Percentiles rank a stretch among this genome's conserved stretches.
Evolutionary conservation across 768 basidiomycete species (phyloP).

Genomic region (Grammothele lineata): DNA sequence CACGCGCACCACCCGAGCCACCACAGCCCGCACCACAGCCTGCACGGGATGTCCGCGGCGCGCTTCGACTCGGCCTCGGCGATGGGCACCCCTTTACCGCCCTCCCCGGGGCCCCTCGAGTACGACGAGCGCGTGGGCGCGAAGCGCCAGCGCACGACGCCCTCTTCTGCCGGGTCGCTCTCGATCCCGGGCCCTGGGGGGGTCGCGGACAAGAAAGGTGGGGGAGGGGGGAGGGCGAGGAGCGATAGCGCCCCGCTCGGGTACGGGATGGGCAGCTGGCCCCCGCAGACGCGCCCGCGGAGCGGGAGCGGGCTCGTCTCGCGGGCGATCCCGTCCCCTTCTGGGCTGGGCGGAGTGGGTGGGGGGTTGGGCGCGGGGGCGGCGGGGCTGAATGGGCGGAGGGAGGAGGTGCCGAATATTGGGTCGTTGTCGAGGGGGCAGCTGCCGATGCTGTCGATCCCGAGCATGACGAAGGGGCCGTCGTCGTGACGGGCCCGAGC

Average conservation of each 20-base stretch:
- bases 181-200: no score
- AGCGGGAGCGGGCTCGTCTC: constrained; percentile 34
- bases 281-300: constrained; percentile 28
- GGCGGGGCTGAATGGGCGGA: not conserved
- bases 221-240: constrained; percentile 38
- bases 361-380: not conserved
- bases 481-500: constrained; percentile 11
- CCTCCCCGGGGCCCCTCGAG: constrained; percentile 30
- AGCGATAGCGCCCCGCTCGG: constrained; percentile 69
- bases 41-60: constrained; percentile 18
- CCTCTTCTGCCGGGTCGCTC: not conserved
- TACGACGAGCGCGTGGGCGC: constrained; percentile 30
- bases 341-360: constrained; percentile 2
- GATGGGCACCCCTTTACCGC: constrained; percentile 26
- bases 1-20: constrained; percentile 26
- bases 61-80: constrained; percentile 23
- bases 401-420: constrained; percentile 24
- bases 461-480: constrained; percentile 18
- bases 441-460: constrained; percentile 24
- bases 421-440: constrained; percentile 19
- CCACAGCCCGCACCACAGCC: constrained; percentile 9
- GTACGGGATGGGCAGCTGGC: constrained; percentile 37
- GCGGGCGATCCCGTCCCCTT: constrained; percentile 4
- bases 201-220: not conserved
- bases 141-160: constrained; percentile 50